Percentiles rank a stretch among this genome's conserved stretches.
phyloP scores from a whole-genome alignment of 2,329 filamentous ascomycete species.

The Trichophyton verrucosum region DNA sequence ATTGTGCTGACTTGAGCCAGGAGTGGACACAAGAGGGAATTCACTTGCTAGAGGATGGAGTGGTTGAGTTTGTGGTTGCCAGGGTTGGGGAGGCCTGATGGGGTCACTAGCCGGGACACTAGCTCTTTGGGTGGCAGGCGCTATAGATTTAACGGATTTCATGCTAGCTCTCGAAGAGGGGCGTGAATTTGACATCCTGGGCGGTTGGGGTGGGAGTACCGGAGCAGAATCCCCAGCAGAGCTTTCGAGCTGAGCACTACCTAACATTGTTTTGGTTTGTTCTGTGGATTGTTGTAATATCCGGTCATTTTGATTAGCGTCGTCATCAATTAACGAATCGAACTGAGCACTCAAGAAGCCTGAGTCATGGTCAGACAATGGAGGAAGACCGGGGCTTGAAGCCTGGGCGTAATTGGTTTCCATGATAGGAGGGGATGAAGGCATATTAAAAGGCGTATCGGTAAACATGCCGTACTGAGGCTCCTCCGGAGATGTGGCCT shows the following conservation, averaged over 20 bases:
- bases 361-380: conserved; percentile 52
- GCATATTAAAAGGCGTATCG: conserved; percentile 67
- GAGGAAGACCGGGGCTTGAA: conserved; percentile 67
- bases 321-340: conserved; percentile 56
- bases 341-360: conserved; percentile 74
- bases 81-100: conserved; percentile 18
- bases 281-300: background rate
- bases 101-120: conserved; percentile 8
- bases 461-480: conserved; percentile 39
- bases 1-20: conserved; percentile 24
- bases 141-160: conserved; percentile 23
- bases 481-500: conserved; percentile 39
- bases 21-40: conserved; percentile 30
- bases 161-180: conserved; percentile 28
- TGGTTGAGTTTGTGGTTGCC: conserved; percentile 30
- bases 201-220: conserved; percentile 19
- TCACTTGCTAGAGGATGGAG: conserved; percentile 36
- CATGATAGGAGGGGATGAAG: conserved; percentile 78
- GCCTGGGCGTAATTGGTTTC: conserved; percentile 51
- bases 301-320: conserved; percentile 19
- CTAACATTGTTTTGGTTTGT: conserved; percentile 6
- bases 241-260: conserved; percentile 14
- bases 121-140: conserved; percentile 16
- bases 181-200: conserved; percentile 22
- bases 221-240: conserved; percentile 15